Evolutionary conservation across 495 filamentous ascomycete genomes (phyloP), one percentile per base, ranked within the genome.

Genomic region (Lepidopterella palustris): DNA sequence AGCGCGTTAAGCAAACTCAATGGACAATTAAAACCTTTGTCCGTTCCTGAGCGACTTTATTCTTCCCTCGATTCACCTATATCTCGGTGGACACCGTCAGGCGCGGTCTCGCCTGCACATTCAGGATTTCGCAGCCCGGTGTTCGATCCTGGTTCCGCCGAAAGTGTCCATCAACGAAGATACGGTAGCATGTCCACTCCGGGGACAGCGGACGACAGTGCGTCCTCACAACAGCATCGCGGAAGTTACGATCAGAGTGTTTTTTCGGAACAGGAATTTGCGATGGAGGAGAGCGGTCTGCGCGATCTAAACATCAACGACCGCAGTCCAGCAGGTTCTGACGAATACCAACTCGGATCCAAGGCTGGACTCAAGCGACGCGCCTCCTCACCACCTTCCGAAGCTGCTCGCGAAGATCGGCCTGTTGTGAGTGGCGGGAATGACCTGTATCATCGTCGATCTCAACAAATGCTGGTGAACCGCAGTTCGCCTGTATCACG

Each of bases 311-410:
- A 73, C 53, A 68, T 77, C 47, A 70, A 68, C 54, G 74, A 76
- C 40, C 65, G 70, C 32, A 77, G 64, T 71, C 78, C 65, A 72
- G 72, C 59, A 70, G 65, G 61, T 60, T 69, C 71, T 55, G 78
- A 77, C 64, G 69, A 74, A 32, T 71, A 75, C 55, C 74, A 71
- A 58, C 73, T 76, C 55, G 71, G 70, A 40, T 70, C 71, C 50
- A 69, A 71, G 65, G 42, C 80, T 71, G 78, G 89, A 61, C 74
- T 87, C 70, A 96, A 96, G 70, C 81, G 90, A 59, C 78, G 88
- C 55, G 90, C 90, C 24, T 90, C 88, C 2, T 92, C 89, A 24
- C 88, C 89, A 24, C 87, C 85, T 1, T 62, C 68, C 11, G 75
- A 74, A 57, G 57, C 62, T 45, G 42, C 55, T 9, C 75, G 77